Conservation (phyloP, 208 protist species). For the Leishmania aethiopica region DNA sequence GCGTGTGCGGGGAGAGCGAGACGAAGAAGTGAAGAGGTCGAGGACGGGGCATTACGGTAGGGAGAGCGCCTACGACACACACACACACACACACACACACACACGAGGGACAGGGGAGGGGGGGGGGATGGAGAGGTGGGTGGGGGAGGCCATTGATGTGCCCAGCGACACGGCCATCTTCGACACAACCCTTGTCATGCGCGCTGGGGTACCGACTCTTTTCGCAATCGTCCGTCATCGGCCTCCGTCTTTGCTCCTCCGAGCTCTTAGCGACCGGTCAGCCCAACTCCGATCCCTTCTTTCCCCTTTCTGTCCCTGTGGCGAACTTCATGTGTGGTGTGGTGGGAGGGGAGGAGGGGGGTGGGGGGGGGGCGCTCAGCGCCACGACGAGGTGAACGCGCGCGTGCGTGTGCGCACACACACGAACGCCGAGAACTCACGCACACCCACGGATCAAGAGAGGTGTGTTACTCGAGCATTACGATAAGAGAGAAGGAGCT, state of each 20-base stretch:
- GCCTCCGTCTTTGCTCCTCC: not conserved
- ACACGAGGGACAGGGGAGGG: not conserved
- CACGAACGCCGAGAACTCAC: not conserved
- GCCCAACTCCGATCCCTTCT: not conserved
- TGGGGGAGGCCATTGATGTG: not conserved
- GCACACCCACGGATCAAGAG: not conserved
- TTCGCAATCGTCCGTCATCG: not conserved
- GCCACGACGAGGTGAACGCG: not conserved
- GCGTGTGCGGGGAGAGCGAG: not conserved
- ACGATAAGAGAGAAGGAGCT: constrained; percentile 64
- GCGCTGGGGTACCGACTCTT: not conserved
- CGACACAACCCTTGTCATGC: not conserved
- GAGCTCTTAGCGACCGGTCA: not conserved
- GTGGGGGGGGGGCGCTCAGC: not conserved
- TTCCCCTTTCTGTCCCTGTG: not conserved
- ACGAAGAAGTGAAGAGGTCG: not conserved
- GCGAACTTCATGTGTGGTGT: not conserved
- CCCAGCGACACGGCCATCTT: not conserved
- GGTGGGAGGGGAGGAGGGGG: not conserved
- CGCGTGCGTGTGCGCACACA: not conserved
- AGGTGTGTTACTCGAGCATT: constrained; percentile 41
- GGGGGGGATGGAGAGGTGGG: not conserved
- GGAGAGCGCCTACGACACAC: not conserved
- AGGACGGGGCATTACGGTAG: not conserved
- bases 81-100: no score